Evolutionary conservation across 257 asterid species (phyloP), one percentile per base, ranked within the genome.

Genomic region (Solanum tarijense): DNA sequence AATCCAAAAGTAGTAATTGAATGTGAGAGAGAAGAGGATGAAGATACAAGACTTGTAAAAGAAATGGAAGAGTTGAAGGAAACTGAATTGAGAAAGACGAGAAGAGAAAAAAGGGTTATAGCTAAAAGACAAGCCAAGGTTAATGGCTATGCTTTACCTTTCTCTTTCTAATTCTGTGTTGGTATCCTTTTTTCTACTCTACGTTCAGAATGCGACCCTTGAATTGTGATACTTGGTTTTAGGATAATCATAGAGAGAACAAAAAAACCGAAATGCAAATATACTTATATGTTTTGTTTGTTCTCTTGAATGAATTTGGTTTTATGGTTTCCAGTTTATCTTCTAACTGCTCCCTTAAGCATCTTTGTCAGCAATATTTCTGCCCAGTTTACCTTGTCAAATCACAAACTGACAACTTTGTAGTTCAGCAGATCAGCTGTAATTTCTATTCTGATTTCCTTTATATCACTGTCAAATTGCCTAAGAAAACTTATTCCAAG

Each of bases 11-110:
- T 87, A n/a, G 88, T 58, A 78, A 91, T 43, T 20, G 95, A 90
- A 81, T 88, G 86, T 25, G 95, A 69, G 93, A 71, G 73, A 46
- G 89, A 93, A 89, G 93, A 87, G 75, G 83, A 85, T 68, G 69
- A 93, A 92, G 98, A 96, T 55, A 95, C 92, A 89, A 91, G 75
- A 82, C 87, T 94, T 12, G 95, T 94, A 41, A 89, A 92, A 87
- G 99, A 94, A 93, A 92, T 97, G 97, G 98, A 97, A 87, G 99
- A 94, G 93, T 86, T 97, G 88, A 90, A 96, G n/a, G 86, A 92
- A 92, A 97, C 99, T 58, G 90, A 94, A 90, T 98, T 94, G 83
- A 94, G 94, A 82, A 96, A 94, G 92, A 97, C 94, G 91, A 96
- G 91, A 88, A 89, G 92, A 78, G 92, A 91, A n/a, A 97, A 95